phyloP scores from a whole-genome alignment of 1,139 yeast species.

The Yamadazyma blattariae region DNA sequence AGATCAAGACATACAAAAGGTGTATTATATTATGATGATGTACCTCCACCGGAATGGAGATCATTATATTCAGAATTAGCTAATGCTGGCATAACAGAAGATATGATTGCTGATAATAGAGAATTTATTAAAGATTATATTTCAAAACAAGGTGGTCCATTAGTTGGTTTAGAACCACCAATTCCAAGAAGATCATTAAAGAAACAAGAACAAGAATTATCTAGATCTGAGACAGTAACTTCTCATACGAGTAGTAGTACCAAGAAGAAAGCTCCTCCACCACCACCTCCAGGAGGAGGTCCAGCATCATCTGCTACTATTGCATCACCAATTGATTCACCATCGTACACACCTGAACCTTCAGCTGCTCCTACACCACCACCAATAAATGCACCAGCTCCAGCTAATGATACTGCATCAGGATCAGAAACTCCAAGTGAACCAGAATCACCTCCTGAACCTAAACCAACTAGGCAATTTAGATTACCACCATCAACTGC shows the following conservation, averaged over 20 bases:
- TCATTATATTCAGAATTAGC: constrained; percentile 71
- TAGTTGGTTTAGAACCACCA: constrained; percentile 85
- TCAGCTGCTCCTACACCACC: constrained; percentile 5
- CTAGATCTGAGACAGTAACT: constrained; percentile 10
- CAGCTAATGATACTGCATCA: constrained; percentile 6
- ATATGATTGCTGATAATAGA: constrained; percentile 84
- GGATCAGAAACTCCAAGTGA: constrained; percentile 6
- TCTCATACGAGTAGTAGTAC: constrained; percentile 9
- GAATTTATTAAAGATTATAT: constrained; percentile 80
- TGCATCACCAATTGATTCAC: constrained; percentile 40
- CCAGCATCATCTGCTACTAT: constrained; percentile 17
- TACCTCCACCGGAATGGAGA: constrained; percentile 87
- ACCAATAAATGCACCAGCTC: constrained; percentile 4
- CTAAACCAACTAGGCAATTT: constrained; percentile 18
- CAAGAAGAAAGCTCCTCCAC: constrained; percentile 44
- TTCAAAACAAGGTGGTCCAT: constrained; percentile 74
- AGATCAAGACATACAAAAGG: constrained; percentile 57
- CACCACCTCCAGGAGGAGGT: constrained; percentile 32
- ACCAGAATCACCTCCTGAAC: constrained; percentile 8
- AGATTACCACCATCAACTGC: constrained; percentile 28
- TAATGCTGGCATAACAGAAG: constrained; percentile 78
- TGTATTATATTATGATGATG: constrained; percentile 68
- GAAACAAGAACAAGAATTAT: constrained; percentile 10
- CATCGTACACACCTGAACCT: constrained; percentile 6
- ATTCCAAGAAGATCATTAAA: constrained; percentile 59